These are phyloP conservation scores for Poterioochromonas sp. DNA, from an alignment of 352 stramenopile species.

Conservation along the genomic window DNA sequence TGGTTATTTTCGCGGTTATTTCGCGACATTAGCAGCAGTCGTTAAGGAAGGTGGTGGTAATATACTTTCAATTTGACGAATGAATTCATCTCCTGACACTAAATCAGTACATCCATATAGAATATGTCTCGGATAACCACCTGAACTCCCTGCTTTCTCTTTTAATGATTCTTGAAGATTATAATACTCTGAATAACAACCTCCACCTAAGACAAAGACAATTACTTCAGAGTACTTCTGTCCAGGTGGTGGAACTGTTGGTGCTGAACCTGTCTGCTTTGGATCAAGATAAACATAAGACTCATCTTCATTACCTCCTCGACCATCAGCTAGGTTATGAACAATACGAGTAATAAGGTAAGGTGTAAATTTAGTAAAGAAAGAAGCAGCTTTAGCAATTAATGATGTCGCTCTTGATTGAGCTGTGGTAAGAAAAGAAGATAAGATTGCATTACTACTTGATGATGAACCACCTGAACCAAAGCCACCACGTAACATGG, in stretches of 20 bases:
- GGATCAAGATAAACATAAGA: slow-evolving; percentile 65
- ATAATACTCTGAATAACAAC: slow-evolving; percentile 73
- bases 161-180: slow-evolving; percentile 57
- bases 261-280: slow-evolving; percentile 50
- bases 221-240: slow-evolving; percentile 53
- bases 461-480: not conserved
- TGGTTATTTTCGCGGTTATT: too few relatives aligned
- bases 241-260: slow-evolving; percentile 43
- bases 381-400: not conserved
- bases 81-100: not conserved
- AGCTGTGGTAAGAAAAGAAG: slow-evolving; percentile 13
- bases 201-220: slow-evolving; percentile 69
- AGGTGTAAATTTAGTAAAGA: slow-evolving; percentile 28
- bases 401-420: slow-evolving; percentile 2
- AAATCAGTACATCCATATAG: slow-evolving; percentile 19
- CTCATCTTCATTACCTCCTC: slow-evolving; percentile 59
- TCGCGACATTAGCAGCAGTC: too few relatives aligned
- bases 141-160: not conserved
- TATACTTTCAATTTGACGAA: not conserved
- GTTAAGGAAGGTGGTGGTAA: too few relatives aligned
- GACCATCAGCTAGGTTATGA: slow-evolving; percentile 61
- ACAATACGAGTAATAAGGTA: slow-evolving; percentile 54
- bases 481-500: not conserved
- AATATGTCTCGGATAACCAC: not conserved
- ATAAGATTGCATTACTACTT: not conserved